These are phyloP conservation scores for Penicillium sp. DNA, from an alignment of 2,329 filamentous ascomycete genomes.

Conservation along the genomic window DNA sequence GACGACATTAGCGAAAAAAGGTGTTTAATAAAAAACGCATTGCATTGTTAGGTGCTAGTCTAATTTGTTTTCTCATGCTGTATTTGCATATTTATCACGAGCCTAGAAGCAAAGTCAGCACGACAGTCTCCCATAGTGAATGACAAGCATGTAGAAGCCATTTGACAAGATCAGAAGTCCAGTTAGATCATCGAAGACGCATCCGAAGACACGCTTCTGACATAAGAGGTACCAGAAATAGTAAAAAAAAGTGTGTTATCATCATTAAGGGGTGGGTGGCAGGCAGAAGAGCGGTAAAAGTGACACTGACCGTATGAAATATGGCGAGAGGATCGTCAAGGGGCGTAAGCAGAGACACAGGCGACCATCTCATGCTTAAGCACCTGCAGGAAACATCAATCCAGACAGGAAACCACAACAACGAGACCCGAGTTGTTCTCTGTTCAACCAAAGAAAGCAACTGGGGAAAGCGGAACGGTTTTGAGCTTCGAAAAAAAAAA, in stretches of 20 bases:
- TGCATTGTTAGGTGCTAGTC: not conserved
- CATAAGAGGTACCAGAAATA: conserved; percentile 98
- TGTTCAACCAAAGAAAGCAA: conserved; percentile 6
- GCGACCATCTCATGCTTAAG: not conserved
- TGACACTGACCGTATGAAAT: conserved; percentile 28
- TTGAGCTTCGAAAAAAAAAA: conserved; percentile 8
- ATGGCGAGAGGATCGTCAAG: not conserved
- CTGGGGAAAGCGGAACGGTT: conserved; percentile 2
- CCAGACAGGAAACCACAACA: conserved; percentile 6
- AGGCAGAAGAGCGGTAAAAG: conserved; percentile 32
- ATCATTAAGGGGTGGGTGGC: conserved; percentile 42
- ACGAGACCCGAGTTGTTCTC: not conserved
- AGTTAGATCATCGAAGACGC: conserved; percentile 73
- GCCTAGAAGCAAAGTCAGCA: conserved; percentile 24
- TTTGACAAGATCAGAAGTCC: conserved; percentile 71
- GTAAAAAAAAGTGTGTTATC: conserved; percentile 70
- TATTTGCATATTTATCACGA: not conserved
- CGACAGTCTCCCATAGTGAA: conserved; percentile 13
- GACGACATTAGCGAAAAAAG: not conserved
- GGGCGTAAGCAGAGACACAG: not conserved
- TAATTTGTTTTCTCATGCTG: not conserved
- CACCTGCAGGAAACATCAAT: conserved; percentile 16
- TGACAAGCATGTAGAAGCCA: conserved; percentile 6
- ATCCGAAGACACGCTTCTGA: conserved; percentile 59
- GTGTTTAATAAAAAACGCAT: not conserved